A percentile compares a stretch with the other conserved stretches of the same genome.
Conservation (phyloP, 768 basidiomycete species). For the Hericium erinaceus region DNA sequence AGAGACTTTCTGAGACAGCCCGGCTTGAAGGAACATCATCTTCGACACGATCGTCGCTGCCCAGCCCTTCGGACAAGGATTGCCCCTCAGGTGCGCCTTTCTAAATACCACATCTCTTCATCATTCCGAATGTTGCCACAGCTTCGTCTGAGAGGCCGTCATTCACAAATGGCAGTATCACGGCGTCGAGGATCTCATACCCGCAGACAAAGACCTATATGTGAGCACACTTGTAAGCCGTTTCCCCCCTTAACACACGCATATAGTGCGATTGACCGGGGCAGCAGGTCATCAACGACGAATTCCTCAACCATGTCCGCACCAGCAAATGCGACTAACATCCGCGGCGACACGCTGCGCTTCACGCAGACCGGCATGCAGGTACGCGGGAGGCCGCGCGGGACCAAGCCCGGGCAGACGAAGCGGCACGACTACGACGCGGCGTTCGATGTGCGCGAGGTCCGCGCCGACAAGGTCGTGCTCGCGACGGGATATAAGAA, state of each 20-base stretch:
- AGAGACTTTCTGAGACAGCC: not conserved
- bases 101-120: not conserved
- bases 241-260: not conserved
- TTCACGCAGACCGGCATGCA: conserved; percentile 30
- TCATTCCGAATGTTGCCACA: conserved; percentile 7
- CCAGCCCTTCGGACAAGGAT: conserved; percentile 45
- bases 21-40: conserved; percentile 26
- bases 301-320: conserved; percentile 37
- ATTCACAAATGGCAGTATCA: conserved; percentile 34
- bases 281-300: conserved; percentile 39
- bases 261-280: not conserved
- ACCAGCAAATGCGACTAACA: conserved; percentile 34
- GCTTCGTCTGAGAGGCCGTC: conserved; percentile 38
- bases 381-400: conserved; percentile 29
- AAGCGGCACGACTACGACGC: conserved; percentile 12
- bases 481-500: conserved; percentile 46
- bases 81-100: conserved; percentile 33
- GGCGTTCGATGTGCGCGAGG: conserved; percentile 8
- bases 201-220: conserved; percentile 32
- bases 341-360: conserved; percentile 36
- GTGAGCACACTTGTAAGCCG: conserved; percentile 34
- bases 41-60: conserved; percentile 38
- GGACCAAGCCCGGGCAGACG: conserved; percentile 20
- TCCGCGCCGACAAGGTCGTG: conserved; percentile 39
- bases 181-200: conserved; percentile 35